Conservation (phyloP, 1,139 yeast genomes). For the Schwanniomyces etchellsii region DNA sequence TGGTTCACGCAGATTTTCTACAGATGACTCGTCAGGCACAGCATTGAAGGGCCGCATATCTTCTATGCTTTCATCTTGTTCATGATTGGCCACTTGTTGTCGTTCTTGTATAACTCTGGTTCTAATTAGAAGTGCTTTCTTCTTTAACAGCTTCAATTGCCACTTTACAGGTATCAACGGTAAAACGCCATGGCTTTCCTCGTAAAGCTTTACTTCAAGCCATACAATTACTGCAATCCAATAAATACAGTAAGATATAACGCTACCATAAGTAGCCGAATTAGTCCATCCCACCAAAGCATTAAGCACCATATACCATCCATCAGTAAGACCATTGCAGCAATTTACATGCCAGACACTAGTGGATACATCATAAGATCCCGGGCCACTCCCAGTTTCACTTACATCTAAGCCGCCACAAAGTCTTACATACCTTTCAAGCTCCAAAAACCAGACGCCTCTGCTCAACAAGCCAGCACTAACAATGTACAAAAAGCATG, state of each 20-base stretch:
- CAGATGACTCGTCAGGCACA: too few species aligned
- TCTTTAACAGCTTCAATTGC: conserved; percentile 53
- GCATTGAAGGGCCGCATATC: too few species aligned
- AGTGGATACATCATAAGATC: conserved; percentile 76
- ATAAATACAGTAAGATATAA: conserved; percentile 66
- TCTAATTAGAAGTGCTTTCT: conserved; percentile 24
- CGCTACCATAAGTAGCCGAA: conserved; percentile 90
- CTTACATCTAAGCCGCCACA: conserved; percentile 85
- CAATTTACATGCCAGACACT: conserved; percentile 96
- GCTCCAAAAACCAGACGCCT: conserved; percentile 86
- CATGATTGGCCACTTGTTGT: background rate
- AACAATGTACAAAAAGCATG: conserved; percentile 39
- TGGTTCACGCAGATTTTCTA: too few species aligned
- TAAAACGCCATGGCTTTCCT: conserved; percentile 59
- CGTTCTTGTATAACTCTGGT: conserved; percentile 1
- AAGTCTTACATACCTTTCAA: conserved; percentile 55
- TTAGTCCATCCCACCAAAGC: conserved; percentile 96
- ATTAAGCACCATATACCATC: conserved; percentile 90
- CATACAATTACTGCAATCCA: conserved; percentile 63
- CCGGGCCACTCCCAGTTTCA: conserved; percentile 91
- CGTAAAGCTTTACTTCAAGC: conserved; percentile 45
- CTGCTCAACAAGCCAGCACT: conserved; percentile 45
- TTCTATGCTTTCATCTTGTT: too few species aligned
- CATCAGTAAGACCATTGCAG: conserved; percentile 86
- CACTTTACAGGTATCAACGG: conserved; percentile 56